Base-by-base conservation (phyloP, 352 stramenopile species). In the Ochromonadaceae sp. region DNA sequence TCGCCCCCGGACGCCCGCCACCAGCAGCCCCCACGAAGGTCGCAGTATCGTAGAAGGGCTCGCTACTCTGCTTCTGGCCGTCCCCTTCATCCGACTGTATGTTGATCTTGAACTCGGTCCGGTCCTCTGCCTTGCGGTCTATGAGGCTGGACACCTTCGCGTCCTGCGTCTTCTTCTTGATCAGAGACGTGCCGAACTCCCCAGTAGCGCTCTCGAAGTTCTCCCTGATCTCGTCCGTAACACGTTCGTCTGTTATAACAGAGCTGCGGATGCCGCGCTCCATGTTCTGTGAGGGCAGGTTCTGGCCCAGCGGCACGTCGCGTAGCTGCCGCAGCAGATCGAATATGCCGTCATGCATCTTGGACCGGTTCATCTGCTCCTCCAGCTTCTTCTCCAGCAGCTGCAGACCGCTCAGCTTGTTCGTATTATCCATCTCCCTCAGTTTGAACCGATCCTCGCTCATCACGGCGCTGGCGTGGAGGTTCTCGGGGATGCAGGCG, bases 251-350 rank as follows among this genome's bases (percentile, higher is more conserved):
- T 10, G 2, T 25, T 36, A 59, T 22, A 43, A 3, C 9, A 59
- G 4, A 34, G 17, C 39, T 12, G 25, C 12, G 10, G 5, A 38
- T 1, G 22, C 55, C 55, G 17, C 28, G 3, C 10, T 34, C 17
- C 5, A 63, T 63, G 31, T 63, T 63, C 34, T 63, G 39, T 2
- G 55, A 63, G 15, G 55, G 55, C 20, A 63, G 28, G 26, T 63
- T 63, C 25, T 25, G 55, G 26, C 39, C 25, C 14, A 63, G 26
- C 22, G 3, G 12, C 34, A 9, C 40, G 31, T 50, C 26, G 2
- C 26, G 4, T 36, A 63, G 41, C 17, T 22, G 5, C 36, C 22
- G 2, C 15, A 63, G 17, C 20, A 63, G 31, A 4, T 47, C 20
- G 22, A 34, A 38, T 14, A 63, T 63, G 26, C 55, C 55, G 12